phyloP scores from a whole-genome alignment of 73 alveolate species.

The Durusdinium trenchii region DNA sequence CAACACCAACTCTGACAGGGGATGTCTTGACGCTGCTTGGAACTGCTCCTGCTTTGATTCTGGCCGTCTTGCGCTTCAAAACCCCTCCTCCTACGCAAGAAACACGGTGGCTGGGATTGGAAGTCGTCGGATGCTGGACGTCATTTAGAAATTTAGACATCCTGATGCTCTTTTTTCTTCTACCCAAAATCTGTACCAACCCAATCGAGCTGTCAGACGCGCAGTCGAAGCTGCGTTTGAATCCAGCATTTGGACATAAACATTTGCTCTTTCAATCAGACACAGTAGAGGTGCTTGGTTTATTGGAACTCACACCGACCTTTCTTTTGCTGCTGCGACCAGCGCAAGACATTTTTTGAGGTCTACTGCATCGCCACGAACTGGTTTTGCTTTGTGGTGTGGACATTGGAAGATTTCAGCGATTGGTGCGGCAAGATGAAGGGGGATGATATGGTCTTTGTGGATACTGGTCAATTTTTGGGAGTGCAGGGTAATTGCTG shows the following conservation, averaged over 20 bases:
- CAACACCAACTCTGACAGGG: neutral
- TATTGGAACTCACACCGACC: no score
- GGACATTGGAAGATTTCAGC: conserved; percentile 1
- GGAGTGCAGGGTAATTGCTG: neutral
- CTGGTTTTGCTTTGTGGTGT: neutral
- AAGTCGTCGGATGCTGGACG: neutral
- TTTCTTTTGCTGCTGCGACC: neutral
- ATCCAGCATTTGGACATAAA: no score
- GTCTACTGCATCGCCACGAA: conserved; percentile 27
- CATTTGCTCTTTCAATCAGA: no score
- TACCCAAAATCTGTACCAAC: no score
- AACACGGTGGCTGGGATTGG: neutral
- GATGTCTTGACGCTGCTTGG: neutral
- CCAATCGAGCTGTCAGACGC: no score
- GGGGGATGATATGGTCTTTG: no score
- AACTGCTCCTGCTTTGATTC: neutral
- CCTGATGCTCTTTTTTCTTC: no score
- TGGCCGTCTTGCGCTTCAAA: conserved; percentile 19
- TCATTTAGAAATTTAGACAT: no score
- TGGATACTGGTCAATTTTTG: neutral
- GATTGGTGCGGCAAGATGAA: conserved; percentile 7
- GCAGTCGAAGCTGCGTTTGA: no score
- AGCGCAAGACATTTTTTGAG: neutral
- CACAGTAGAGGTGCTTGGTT: no score
- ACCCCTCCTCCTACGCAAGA: conserved; percentile 18